Conservation (phyloP, 2,329 filamentous ascomycete genomes). For the Xylaria sp. region DNA sequence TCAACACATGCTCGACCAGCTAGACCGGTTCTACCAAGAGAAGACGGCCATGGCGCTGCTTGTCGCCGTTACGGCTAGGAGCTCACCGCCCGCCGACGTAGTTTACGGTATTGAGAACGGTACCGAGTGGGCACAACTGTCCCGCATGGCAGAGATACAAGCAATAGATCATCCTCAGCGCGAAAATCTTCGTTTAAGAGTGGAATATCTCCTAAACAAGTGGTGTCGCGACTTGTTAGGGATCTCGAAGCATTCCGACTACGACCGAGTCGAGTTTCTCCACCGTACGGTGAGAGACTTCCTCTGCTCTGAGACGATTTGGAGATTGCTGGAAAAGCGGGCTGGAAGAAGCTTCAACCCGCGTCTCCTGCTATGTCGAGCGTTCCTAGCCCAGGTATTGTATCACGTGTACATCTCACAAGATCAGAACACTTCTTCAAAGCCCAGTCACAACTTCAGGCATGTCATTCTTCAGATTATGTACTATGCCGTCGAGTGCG, state of each 20-base stretch:
- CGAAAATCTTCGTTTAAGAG: not conserved
- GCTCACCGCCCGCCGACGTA: not conserved
- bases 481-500: not conserved
- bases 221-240: not conserved
- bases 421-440: not conserved
- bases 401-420: not conserved
- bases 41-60: not conserved
- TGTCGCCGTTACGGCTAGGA: not conserved
- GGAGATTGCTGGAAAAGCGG: not conserved
- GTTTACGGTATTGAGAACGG: not conserved
- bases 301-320: not conserved
- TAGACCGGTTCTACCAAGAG: not conserved
- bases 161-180: not conserved
- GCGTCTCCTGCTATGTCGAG: not conserved
- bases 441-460: not conserved
- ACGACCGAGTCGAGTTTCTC: not conserved
- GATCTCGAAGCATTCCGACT: not conserved
- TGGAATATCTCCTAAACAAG: not conserved
- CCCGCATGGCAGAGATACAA: not conserved
- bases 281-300: not conserved
- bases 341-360: not conserved
- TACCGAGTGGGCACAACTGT: not conserved
- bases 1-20: slow-evolving; percentile 15
- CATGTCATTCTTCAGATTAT: not conserved
- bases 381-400: not conserved